A percentile compares a stretch with the other conserved stretches of the same genome.
Conservation (phyloP, 371 early-diverging fungal genomes). For the Globomyces sp. region DNA sequence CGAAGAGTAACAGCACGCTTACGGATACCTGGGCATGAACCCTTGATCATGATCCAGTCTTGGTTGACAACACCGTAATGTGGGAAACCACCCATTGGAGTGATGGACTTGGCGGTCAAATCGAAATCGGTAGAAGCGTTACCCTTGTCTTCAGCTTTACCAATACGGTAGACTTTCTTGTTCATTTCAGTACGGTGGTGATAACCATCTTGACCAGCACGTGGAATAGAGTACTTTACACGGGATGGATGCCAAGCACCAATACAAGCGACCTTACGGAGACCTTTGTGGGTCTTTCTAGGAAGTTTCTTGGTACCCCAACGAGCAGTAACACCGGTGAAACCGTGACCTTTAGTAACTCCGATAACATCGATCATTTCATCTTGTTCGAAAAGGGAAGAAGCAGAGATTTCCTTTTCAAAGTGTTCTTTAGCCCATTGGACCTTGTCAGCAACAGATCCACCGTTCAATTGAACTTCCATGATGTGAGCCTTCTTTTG, state of each 20-base stretch:
- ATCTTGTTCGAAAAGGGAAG: constrained; percentile 93
- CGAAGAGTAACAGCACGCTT: constrained; percentile 99
- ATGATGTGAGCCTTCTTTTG: constrained; percentile 99
- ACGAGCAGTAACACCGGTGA: constrained; percentile 99
- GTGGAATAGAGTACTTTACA: constrained; percentile 99
- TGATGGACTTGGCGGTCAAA: constrained; percentile 95
- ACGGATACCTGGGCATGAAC: constrained; percentile 95
- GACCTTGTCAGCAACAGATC: constrained; percentile 96
- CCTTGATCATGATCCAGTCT: constrained; percentile 99
- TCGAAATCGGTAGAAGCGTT: constrained; percentile 93
- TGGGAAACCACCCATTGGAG: constrained; percentile 99
- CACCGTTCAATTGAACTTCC: constrained; percentile 99
- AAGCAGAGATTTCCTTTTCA: constrained; percentile 94
- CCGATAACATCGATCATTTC: constrained; percentile 99
- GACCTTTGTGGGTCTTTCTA: constrained; percentile 99
- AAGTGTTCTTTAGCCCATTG: constrained; percentile 97
- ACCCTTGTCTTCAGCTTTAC: constrained; percentile 86
- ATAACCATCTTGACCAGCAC: constrained; percentile 99
- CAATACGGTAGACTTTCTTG: constrained; percentile 99
- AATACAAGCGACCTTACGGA: constrained; percentile 99
- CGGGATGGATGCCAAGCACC: constrained; percentile 99
- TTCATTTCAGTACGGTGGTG: constrained; percentile 99
- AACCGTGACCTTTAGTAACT: constrained; percentile 99
- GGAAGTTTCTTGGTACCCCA: constrained; percentile 99
- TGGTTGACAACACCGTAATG: constrained; percentile 99